Percentiles rank a stretch among this genome's conserved stretches.
Evolutionary conservation across 176 grass and related monocot species (phyloP).

Genomic region (Carex myosuroides): DNA sequence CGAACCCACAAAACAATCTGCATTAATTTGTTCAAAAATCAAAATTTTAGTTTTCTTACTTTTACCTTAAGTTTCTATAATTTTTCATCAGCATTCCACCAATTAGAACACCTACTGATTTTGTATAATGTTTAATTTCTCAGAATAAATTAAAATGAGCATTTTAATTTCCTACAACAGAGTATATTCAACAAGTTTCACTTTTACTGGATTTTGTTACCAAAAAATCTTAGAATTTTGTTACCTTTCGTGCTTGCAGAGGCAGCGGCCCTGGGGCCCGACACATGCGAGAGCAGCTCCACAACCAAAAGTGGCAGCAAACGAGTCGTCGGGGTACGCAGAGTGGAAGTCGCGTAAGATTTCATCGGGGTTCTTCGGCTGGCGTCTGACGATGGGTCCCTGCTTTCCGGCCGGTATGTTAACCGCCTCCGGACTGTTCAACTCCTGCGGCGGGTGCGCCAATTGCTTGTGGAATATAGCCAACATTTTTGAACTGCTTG

Average conservation of each 20-base stretch:
- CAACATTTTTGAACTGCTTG: constrained; percentile 39
- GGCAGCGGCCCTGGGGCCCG: background rate
- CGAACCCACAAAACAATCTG: constrained; percentile 79
- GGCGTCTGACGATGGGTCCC: background rate
- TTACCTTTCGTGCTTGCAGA: constrained; percentile 27
- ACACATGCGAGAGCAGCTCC: constrained; percentile 84
- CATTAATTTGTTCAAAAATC: background rate
- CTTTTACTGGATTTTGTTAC: background rate
- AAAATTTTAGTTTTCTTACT: background rate
- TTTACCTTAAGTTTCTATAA: background rate
- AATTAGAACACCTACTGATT: background rate
- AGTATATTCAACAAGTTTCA: too few relatives aligned
- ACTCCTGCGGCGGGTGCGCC: constrained; percentile 70
- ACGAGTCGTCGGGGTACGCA: constrained; percentile 32
- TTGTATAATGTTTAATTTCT: background rate
- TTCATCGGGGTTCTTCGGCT: constrained; percentile 62
- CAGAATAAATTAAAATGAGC: background rate
- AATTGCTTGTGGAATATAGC: constrained; percentile 84
- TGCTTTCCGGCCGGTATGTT: constrained; percentile 19
- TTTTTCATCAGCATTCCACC: background rate
- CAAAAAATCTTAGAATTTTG: background rate
- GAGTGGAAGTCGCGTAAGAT: constrained; percentile 71
- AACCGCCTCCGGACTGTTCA: constrained; percentile 47
- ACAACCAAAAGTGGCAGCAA: constrained; percentile 60
- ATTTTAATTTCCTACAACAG: background rate